phyloP scores from a whole-genome alignment of 306 rosid species.

The Trifolium pratense region DNA sequence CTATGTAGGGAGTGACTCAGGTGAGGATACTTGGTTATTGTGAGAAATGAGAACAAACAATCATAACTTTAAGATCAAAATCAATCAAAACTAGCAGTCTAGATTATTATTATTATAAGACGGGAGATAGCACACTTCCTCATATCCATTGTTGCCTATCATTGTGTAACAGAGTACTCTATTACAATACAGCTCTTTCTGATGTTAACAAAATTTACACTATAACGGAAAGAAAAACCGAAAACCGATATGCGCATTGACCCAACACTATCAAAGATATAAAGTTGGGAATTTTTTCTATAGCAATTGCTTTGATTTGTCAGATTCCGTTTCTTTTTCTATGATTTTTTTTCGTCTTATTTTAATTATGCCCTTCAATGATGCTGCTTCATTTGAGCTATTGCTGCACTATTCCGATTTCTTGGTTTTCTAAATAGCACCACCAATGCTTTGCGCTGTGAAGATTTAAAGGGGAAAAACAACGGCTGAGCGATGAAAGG shows the following conservation, averaged over 20 bases:
- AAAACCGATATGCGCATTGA: not conserved
- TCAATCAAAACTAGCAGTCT: not conserved
- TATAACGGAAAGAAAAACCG: not conserved
- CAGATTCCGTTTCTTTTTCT: not conserved
- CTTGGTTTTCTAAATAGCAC: slow-evolving; percentile 8
- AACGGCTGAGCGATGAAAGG: not conserved
- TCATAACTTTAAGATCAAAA: not conserved
- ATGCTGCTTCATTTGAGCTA: not conserved
- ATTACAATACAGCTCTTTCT: no score
- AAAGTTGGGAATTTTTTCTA: not conserved
- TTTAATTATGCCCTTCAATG: not conserved
- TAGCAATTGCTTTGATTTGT: not conserved
- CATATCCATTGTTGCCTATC: not conserved
- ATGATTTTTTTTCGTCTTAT: not conserved
- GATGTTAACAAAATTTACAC: no score
- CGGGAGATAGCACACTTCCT: not conserved
- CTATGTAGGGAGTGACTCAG: not conserved
- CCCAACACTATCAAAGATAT: not conserved
- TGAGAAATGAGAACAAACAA: not conserved
- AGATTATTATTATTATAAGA: not conserved
- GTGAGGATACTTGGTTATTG: not conserved
- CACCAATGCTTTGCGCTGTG: not conserved
- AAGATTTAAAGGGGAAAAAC: not conserved
- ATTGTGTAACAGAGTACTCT: not conserved
- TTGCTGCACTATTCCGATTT: not conserved